Evolutionary conservation across 2,329 filamentous ascomycete species (phyloP).

Genomic region (Hyphodiscus sp.): DNA sequence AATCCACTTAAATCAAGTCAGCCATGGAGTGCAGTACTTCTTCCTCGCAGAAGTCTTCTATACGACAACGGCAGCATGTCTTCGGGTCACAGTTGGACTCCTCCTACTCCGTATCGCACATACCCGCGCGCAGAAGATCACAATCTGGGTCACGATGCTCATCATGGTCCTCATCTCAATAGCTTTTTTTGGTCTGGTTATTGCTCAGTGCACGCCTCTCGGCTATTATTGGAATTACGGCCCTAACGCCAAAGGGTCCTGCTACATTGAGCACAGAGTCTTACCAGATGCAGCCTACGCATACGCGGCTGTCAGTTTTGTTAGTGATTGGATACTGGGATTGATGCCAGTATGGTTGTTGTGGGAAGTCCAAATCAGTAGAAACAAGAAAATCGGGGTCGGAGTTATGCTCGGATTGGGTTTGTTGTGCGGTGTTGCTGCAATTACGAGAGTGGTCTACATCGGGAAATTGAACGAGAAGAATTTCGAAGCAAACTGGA

Average conservation of each 20-base stretch:
- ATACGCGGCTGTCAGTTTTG: conserved; percentile 38
- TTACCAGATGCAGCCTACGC: conserved; percentile 38
- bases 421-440: conserved; percentile 1
- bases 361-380: conserved; percentile 28
- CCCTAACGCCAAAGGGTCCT: conserved; percentile 32
- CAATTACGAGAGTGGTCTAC: neutral
- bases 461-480: neutral
- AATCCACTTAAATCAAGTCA: neutral
- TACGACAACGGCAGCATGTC: conserved; percentile 33
- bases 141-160: neutral
- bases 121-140: neutral
- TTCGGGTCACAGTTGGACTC: conserved; percentile 34
- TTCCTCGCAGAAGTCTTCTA: conserved; percentile 29
- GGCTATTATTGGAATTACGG: conserved; percentile 42
- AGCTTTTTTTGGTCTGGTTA: conserved; percentile 39
- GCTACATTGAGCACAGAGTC: conserved; percentile 32
- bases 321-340: conserved; percentile 43
- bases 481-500: neutral
- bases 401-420: neutral
- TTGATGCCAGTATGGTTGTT: conserved; percentile 44
- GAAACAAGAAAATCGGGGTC: neutral
- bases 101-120: conserved; percentile 14
- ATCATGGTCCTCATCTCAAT: conserved; percentile 27
- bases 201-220: conserved; percentile 44
- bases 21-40: conserved; percentile 2